phyloP scores from a whole-genome alignment of 1,284 basidiomycete species.

The Puccinia polysora region DNA sequence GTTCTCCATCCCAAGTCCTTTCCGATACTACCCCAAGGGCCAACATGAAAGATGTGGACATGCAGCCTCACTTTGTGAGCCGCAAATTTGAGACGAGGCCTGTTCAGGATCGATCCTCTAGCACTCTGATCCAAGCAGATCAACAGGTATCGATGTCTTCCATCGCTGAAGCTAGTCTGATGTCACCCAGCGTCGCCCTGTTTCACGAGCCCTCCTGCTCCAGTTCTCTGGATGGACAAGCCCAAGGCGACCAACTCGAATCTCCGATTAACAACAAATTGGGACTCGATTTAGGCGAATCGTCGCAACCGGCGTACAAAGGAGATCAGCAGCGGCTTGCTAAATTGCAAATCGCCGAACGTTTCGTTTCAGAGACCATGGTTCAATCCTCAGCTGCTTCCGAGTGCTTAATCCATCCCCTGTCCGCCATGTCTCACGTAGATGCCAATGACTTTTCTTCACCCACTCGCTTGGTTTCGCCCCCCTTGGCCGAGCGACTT shows the following conservation, averaged over 20 bases:
- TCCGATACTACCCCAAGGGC: too few species aligned
- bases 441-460: constrained; percentile 16
- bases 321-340: too few species aligned
- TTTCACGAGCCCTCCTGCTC: constrained; percentile 12
- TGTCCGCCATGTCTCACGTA: too few species aligned
- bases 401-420: constrained; percentile 4
- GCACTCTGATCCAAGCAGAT: constrained; percentile 10
- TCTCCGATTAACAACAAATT: too few species aligned
- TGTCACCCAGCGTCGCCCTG: constrained; percentile 4
- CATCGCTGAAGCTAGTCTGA: constrained; percentile 21
- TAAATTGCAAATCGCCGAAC: too few species aligned
- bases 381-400: not conserved
- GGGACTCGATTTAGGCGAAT: too few species aligned
- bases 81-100: too few species aligned
- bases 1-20: not conserved
- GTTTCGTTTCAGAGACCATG: not conserved
- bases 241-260: too few species aligned
- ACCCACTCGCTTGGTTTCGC: constrained; percentile 21
- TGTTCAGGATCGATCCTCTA: not conserved
- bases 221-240: too few species aligned
- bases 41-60: too few species aligned
- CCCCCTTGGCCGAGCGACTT: constrained; percentile 25
- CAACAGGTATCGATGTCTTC: constrained; percentile 12
- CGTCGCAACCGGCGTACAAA: too few species aligned
- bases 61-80: too few species aligned